These are phyloP conservation scores for Turnera subulata DNA, from an alignment of 345 rosid species.

Conservation along the genomic window DNA sequence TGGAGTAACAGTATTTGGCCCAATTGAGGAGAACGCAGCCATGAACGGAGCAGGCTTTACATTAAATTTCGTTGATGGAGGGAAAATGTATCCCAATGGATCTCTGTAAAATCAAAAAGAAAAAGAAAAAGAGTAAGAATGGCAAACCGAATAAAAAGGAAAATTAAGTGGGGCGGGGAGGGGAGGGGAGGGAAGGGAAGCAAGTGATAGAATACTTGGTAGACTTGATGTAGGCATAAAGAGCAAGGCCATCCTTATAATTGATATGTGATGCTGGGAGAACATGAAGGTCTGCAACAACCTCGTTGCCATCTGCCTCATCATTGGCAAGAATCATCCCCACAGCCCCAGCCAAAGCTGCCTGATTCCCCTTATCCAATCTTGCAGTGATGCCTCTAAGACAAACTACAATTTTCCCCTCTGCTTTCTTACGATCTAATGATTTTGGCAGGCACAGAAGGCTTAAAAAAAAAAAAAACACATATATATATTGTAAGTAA, in stretches of 20 bases:
- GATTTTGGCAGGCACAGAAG: conserved; percentile 49
- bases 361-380: conserved; percentile 47
- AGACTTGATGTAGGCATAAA: conserved; percentile 42
- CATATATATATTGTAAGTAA: no score
- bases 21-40: conserved; percentile 62
- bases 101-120: conserved; percentile 25
- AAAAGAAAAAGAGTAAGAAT: no score
- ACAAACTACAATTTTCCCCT: conserved; percentile 65
- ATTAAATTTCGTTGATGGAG: conserved; percentile 19
- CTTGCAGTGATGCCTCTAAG: conserved; percentile 42
- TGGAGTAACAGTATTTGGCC: conserved; percentile 57
- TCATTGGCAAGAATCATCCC: conserved; percentile 79
- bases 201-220: conserved; percentile 17
- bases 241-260: conserved; percentile 42
- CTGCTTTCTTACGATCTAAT: conserved; percentile 55
- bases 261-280: conserved; percentile 60
- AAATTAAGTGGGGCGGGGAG: neutral
- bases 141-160: no score
- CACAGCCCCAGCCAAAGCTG: conserved; percentile 45
- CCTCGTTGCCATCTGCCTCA: conserved; percentile 33
- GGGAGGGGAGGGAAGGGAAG: neutral
- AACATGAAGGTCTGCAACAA: conserved; percentile 51
- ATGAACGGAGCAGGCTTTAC: conserved; percentile 59
- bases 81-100: conserved; percentile 41
- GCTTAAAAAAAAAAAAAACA: conserved; percentile 22